Evolutionary conservation across 495 filamentous ascomycete species (phyloP), one percentile per base, ranked within the genome.

Genomic region (Tuber aestivum): DNA sequence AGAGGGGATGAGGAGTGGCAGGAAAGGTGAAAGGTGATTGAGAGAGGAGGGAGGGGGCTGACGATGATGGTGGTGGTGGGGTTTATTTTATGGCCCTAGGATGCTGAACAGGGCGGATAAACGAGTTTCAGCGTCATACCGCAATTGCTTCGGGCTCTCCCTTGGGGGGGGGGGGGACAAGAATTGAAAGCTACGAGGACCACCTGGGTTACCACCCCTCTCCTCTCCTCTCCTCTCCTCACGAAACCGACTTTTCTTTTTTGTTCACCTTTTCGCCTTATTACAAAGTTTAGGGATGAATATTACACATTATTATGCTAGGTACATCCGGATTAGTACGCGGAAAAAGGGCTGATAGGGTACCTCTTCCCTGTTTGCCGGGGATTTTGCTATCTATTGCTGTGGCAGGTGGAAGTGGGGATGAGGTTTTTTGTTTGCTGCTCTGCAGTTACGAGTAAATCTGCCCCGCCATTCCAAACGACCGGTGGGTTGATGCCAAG

Each of bases 401-500:
- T 27, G 27, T 35, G 27, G n/a, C 9, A 61, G 56, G 56, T 14
- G 56, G 56, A 65, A 61, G 56, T 61, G 56, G 56, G 56, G n/a
- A 61, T 61, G 56, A 61, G 56, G 56, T 61, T 32, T 61, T 61
- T 61, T 61, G 56, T 61, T 61, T 61, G 56, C 56, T 61, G 3
- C n/a, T 61, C 3, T 35, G 27, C 27, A 65, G 56, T 35, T 32
- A 65, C n/a, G n/a, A n/a, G n/a, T n/a, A 65, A 35, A 65, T 35
- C 27, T 65, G 56, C 56, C 56, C 56, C 56, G 27, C 56, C 27
- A 65, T 65, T 35, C 27, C 35, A 32, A 70, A 41, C 56, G 77
- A 77, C 79, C 79, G 72, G 41, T 20, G 70, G 77, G 77, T 79
- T 79, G 56, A 45, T n/a, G 78, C 78, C 77, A 79, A 79, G 76